Evolutionary conservation across 2,329 filamentous ascomycete genomes (phyloP).

Genomic region (Talaromyces sp.): DNA sequence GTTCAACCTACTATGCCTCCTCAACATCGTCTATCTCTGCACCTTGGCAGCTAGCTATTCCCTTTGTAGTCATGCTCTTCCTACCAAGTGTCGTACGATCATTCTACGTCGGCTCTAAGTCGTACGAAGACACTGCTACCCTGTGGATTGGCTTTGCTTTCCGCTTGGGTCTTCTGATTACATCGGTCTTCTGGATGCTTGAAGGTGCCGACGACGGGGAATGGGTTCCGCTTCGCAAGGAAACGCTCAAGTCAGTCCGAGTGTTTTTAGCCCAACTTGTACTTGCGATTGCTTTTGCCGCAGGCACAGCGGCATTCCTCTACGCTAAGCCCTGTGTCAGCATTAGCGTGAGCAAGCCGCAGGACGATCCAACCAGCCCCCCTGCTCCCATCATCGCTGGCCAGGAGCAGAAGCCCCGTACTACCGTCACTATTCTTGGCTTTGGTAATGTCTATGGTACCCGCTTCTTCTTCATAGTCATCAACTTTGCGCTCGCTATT

Average conservation of each 20-base stretch:
- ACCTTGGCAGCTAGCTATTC: slow-evolving; percentile 82
- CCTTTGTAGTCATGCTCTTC: slow-evolving; percentile 70
- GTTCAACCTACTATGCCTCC: slow-evolving; percentile 93
- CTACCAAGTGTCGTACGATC: slow-evolving; percentile 80
- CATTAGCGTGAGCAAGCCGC: slow-evolving; percentile 61
- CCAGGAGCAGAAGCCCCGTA: slow-evolving; percentile 33
- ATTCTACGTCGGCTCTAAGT: slow-evolving; percentile 79
- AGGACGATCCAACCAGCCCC: slow-evolving; percentile 45
- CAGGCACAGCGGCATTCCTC: slow-evolving; percentile 80
- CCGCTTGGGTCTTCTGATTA: slow-evolving; percentile 72
- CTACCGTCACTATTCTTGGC: slow-evolving; percentile 75
- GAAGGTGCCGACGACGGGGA: slow-evolving; percentile 82
- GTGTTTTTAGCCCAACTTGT: slow-evolving; percentile 78
- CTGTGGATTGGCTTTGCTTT: slow-evolving; percentile 83
- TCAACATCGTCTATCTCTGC: slow-evolving; percentile 89
- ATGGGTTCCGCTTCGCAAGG: slow-evolving; percentile 70
- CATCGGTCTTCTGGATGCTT: slow-evolving; percentile 82
- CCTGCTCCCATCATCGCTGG: slow-evolving; percentile 32
- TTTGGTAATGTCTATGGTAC: slow-evolving; percentile 93
- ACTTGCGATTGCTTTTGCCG: slow-evolving; percentile 77
- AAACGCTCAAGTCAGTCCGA: slow-evolving; percentile 70
- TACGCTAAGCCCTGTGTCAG: slow-evolving; percentile 85
- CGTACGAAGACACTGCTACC: slow-evolving; percentile 83
- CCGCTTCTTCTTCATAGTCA: slow-evolving; percentile 80
- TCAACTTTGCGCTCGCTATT: slow-evolving; percentile 75